These are phyloP conservation scores for Camelina laxa DNA, from an alignment of 345 rosid genomes.

Conservation along the genomic window DNA sequence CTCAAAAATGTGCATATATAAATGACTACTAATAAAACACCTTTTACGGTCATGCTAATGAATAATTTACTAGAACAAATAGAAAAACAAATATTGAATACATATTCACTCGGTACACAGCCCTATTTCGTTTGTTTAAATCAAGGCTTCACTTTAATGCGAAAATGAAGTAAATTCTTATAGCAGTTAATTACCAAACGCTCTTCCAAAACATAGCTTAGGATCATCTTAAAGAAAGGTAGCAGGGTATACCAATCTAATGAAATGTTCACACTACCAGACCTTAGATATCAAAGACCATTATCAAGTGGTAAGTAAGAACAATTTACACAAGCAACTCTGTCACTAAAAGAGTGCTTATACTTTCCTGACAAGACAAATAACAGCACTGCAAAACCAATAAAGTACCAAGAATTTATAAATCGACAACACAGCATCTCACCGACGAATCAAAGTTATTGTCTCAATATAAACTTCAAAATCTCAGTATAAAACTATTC, in stretches of 20 bases:
- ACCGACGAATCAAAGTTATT: neutral
- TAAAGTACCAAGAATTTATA: neutral
- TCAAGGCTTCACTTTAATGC: neutral
- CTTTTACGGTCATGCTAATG: conserved; percentile 4
- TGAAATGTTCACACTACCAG: neutral
- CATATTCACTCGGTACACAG: neutral
- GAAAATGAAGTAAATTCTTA: neutral
- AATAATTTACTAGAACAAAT: conserved; percentile 3
- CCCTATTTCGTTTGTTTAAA: neutral
- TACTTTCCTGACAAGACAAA: conserved; percentile 12
- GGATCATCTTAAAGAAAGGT: neutral
- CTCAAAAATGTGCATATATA: neutral
- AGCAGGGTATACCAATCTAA: neutral
- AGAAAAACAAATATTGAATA: neutral
- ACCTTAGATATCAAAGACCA: neutral
- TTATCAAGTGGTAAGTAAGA: neutral
- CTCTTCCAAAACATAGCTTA: neutral
- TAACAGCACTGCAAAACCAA: conserved; percentile 5
- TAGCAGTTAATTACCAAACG: neutral
- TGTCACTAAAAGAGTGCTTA: neutral
- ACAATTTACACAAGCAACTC: neutral
- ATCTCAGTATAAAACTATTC: conserved; percentile 14
- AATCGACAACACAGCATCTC: neutral
- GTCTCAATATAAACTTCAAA: conserved; percentile 13
- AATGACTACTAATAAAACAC: conserved; percentile 2